phyloP scores from a whole-genome alignment of 495 filamentous ascomycete species.

The Articulospora tetracladia region DNA sequence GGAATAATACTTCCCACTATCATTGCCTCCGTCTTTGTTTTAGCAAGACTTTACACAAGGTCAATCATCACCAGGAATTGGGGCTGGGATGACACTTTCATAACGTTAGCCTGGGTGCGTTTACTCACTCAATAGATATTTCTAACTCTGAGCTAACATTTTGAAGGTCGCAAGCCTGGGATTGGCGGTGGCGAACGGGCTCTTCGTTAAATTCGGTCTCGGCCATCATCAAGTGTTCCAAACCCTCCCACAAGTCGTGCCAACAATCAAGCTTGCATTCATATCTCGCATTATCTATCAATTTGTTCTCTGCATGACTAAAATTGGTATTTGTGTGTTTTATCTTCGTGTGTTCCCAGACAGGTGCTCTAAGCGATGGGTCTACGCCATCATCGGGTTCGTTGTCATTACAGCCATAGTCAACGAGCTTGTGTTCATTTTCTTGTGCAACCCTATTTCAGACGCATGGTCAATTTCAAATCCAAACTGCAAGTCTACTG shows the following conservation, averaged over 20 bases:
- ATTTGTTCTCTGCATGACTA: slow-evolving; percentile 4
- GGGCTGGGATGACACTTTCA: slow-evolving; percentile 8
- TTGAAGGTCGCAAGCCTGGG: slow-evolving; percentile 1
- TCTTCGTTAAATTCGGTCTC: slow-evolving; percentile 1
- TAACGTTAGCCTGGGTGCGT: slow-evolving; percentile 2
- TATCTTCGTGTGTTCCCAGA: slow-evolving; percentile 13
- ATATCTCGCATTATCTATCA: slow-evolving; percentile 8
- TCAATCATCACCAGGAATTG: slow-evolving; percentile 3
- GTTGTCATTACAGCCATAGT: background rate
- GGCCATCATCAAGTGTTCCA: slow-evolving; percentile 6
- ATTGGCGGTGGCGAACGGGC: background rate
- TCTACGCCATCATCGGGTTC: slow-evolving; percentile 6
- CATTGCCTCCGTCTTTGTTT: slow-evolving; percentile 4
- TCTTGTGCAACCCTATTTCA: slow-evolving; percentile 2
- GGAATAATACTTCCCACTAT: slow-evolving; percentile 7
- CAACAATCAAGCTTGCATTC: slow-evolving; percentile 6
- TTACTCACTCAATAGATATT: background rate
- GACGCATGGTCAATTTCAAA: slow-evolving; percentile 1
- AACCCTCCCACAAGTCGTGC: background rate
- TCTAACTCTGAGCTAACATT: background rate
- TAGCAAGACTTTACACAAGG: slow-evolving; percentile 6
- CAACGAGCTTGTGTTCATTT: slow-evolving; percentile 1
- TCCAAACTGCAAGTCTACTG: background rate
- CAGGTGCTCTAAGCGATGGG: background rate
- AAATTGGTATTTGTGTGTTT: slow-evolving; percentile 9